Conservation (phyloP, 139 green algal genomes). For the Zygnema circumcarinatum region DNA sequence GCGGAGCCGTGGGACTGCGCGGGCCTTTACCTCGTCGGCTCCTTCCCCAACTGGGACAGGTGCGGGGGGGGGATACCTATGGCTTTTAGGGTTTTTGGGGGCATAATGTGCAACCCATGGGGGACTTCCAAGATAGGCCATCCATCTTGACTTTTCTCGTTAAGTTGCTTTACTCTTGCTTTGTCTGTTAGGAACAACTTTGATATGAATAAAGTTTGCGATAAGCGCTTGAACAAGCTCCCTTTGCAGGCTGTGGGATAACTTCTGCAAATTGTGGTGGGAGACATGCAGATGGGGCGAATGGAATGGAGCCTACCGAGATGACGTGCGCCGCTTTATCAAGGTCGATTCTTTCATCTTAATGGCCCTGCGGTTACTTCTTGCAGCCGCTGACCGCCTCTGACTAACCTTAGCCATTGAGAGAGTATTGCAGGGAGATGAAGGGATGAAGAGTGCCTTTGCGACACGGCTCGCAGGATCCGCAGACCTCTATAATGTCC, state of each 20-base stretch:
- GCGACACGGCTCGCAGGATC: conserved; percentile 87
- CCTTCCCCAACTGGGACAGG: conserved; percentile 84
- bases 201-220: no score
- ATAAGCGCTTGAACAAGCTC: no score
- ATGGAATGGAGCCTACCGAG: conserved; percentile 97
- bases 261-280: no score
- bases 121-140: no score
- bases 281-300: conserved; percentile 93
- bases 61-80: neutral
- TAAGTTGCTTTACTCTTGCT: neutral
- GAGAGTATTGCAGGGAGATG: conserved; percentile 67
- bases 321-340: conserved; percentile 87
- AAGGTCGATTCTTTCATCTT: conserved; percentile 67
- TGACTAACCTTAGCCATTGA: neutral
- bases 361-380: neutral
- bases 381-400: neutral
- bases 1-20: conserved; percentile 98
- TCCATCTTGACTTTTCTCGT: no score
- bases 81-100: no score
- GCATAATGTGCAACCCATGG: no score
- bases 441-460: conserved; percentile 88
- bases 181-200: neutral
- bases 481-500: conserved; percentile 88
- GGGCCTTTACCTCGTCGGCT: conserved; percentile 91
- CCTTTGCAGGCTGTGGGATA: no score